These are phyloP conservation scores for Mycena leptocephala DNA, from an alignment of 768 basidiomycete genomes.

Conservation along the genomic window DNA sequence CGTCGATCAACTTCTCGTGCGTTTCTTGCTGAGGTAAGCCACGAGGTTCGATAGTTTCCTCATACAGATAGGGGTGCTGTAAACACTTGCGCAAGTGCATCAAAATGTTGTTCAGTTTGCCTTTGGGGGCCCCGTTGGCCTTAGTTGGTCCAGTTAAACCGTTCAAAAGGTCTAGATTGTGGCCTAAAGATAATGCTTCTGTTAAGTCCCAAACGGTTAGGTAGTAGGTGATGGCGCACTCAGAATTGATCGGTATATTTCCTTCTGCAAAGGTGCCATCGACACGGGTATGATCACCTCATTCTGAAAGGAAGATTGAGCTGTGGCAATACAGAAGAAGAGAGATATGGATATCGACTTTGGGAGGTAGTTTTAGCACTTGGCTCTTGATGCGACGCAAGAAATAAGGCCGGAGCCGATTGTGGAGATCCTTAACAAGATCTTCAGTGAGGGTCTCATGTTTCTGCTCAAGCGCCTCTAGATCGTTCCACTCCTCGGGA, in stretches of 20 bases:
- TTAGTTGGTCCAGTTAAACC: conserved; percentile 67
- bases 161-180: conserved; percentile 79
- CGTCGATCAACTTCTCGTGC: conserved; percentile 87
- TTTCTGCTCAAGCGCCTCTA: conserved; percentile 81
- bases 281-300: conserved; percentile 94
- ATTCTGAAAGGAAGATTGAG: conserved; percentile 66
- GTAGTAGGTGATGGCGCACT: conserved; percentile 61
- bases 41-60: conserved; percentile 83
- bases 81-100: conserved; percentile 88
- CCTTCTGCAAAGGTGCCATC: conserved; percentile 89
- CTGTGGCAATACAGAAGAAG: conserved; percentile 12
- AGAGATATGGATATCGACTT: conserved; percentile 63
- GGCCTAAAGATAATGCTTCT: conserved; percentile 59
- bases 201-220: conserved; percentile 29
- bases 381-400: conserved; percentile 94
- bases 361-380: conserved; percentile 92
- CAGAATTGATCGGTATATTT: conserved; percentile 89
- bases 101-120: conserved; percentile 84
- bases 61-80: conserved; percentile 93
- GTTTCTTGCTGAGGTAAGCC: conserved; percentile 70
- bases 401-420: conserved; percentile 89
- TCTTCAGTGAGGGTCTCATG: conserved; percentile 88
- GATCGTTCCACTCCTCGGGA: conserved; percentile 80
- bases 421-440: conserved; percentile 85
- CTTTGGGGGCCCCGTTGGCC: conserved; percentile 57